phyloP scores from a whole-genome alignment of 78 protist genomes.

The Guillardia theta region DNA sequence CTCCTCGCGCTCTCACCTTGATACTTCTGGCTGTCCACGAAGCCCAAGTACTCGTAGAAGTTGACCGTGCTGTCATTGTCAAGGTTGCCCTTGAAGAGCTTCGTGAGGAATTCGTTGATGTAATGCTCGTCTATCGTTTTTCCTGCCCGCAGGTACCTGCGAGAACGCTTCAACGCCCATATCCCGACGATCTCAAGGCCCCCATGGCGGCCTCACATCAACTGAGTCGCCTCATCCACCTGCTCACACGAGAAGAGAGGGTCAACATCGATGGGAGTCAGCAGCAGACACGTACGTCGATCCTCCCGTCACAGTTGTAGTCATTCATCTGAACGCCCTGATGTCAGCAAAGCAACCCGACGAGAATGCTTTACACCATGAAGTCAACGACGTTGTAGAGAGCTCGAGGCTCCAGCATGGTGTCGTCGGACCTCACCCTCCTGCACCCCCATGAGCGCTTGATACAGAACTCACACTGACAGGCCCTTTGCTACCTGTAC shows the following conservation, averaged over 20 bases:
- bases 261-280: too few species aligned
- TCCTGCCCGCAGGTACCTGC: neutral
- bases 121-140: neutral
- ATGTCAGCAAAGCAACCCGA: neutral
- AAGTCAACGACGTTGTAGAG: neutral
- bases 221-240: neutral
- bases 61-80: neutral
- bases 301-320: neutral
- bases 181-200: neutral
- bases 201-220: neutral
- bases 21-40: neutral
- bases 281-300: too few species aligned
- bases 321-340: neutral
- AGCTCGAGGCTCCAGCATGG: neutral
- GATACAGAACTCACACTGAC: neutral
- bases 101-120: too few species aligned
- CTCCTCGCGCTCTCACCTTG: too few species aligned
- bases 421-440: neutral
- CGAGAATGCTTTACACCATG: neutral
- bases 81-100: neutral
- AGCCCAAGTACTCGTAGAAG: neutral
- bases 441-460: neutral
- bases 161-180: neutral
- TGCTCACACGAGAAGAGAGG: too few species aligned
- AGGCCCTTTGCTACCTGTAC: neutral